These are phyloP conservation scores for Picea sitchensis DNA, from an alignment of 75 land plant species.

Conservation along the genomic window DNA sequence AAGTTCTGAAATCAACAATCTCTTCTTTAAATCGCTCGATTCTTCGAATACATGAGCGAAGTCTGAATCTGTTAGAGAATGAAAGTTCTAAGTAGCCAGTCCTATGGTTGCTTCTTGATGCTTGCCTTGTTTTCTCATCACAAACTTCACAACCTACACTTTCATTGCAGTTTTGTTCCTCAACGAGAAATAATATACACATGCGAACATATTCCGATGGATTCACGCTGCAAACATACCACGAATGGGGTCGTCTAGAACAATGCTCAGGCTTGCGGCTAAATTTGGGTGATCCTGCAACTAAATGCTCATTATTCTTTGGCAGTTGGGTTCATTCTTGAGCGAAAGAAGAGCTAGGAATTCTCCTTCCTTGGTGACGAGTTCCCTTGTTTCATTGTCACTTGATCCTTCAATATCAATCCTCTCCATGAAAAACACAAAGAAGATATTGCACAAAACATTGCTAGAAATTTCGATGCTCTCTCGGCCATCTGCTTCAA, in stretches of 20 bases:
- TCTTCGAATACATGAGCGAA: slow-evolving; percentile 16
- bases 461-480: slow-evolving; percentile 84
- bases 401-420: background rate
- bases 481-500: slow-evolving; percentile 61
- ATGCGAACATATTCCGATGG: slow-evolving; percentile 55
- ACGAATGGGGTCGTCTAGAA: slow-evolving; percentile 31
- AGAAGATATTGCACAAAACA: slow-evolving; percentile 45
- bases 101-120: slow-evolving; percentile 12
- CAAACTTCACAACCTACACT: background rate
- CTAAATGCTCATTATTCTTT: slow-evolving; percentile 13
- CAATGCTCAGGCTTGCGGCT: slow-evolving; percentile 21
- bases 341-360: slow-evolving; percentile 65
- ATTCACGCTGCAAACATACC: slow-evolving; percentile 49
- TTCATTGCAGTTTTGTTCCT: too few species aligned
- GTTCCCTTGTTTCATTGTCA: background rate
- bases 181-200: background rate
- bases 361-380: slow-evolving; percentile 61
- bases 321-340: slow-evolving; percentile 50
- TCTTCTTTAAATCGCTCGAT: slow-evolving; percentile 18
- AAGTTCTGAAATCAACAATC: slow-evolving; percentile 9
- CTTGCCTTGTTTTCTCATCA: too few species aligned
- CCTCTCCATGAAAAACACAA: slow-evolving; percentile 11
- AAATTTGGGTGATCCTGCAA: too few species aligned
- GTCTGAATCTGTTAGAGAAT: background rate
- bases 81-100: slow-evolving; percentile 15